These are phyloP conservation scores for Isabelozyma heimii DNA, from an alignment of 805 yeast genomes.

Conservation along the genomic window DNA sequence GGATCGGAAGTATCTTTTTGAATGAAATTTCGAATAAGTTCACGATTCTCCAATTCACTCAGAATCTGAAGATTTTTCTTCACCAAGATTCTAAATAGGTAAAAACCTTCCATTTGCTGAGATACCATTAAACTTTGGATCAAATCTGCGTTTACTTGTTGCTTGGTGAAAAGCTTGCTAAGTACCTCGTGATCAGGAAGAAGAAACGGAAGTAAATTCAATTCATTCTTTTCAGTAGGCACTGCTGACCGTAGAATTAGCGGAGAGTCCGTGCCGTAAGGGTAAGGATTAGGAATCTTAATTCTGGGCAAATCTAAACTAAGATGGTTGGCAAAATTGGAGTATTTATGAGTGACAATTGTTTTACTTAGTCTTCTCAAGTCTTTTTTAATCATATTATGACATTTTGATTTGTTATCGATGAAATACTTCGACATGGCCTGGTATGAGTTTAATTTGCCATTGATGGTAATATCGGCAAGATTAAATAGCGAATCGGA, in stretches of 20 bases:
- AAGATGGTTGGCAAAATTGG: neutral
- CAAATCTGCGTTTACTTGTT: conserved; percentile 2
- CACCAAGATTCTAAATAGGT: conserved; percentile 8
- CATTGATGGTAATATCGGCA: neutral
- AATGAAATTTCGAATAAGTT: conserved; percentile 2
- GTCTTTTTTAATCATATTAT: conserved; percentile 7
- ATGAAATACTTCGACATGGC: conserved; percentile 5
- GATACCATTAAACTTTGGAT: conserved; percentile 7
- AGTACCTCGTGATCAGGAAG: conserved; percentile 6
- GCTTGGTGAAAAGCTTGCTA: conserved; percentile 1
- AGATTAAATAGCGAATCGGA: neutral
- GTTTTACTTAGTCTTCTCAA: conserved; percentile 3
- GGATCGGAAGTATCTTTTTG: conserved; percentile 1
- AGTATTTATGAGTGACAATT: conserved; percentile 1
- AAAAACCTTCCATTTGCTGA: conserved; percentile 11
- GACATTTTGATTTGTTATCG: conserved; percentile 5
- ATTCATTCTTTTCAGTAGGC: conserved; percentile 1
- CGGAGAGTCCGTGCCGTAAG: conserved; percentile 4
- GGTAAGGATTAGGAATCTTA: conserved; percentile 5
- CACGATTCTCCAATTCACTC: conserved; percentile 3
- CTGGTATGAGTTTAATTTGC: conserved; percentile 4
- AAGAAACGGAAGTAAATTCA: conserved; percentile 10
- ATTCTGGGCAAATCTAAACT: conserved; percentile 8
- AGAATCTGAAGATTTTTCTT: conserved; percentile 7
- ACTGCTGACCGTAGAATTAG: conserved; percentile 5